Evolutionary conservation across 768 basidiomycete species (phyloP), one percentile per base, ranked within the genome.

Genomic region (Glaciozyma martinii): DNA sequence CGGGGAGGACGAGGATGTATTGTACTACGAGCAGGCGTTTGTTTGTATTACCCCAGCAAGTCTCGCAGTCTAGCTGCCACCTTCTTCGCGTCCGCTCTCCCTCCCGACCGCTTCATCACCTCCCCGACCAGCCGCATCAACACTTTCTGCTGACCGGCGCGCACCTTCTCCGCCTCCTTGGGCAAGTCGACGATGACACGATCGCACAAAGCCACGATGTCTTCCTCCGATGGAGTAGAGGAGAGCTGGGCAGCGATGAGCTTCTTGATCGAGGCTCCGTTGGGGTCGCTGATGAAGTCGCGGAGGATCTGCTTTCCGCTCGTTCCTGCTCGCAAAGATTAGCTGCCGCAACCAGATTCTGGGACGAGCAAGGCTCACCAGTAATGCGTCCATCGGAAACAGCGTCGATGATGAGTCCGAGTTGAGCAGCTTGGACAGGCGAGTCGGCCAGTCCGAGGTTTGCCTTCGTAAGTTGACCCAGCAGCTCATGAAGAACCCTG

Each of bases 401-500:
- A 66, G 92, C 77, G 68, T 88, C 86, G 46, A 97, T 81, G 46
- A 99, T 76, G 62, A 85, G 82, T 9, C 88, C 86, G 76, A 99
- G 78, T 71, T 88, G 85, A 16, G 74, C 76, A 0, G 80, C 77
- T 8, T 85, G 80, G 16, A 95, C 72, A 0, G 84, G 80, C 60
- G 86, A 86, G 12, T 83, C 79, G 44, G 75, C 74, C 74, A 85
- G 84, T 43, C 83, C 81, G 25, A 80, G 79, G 54, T 82, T 79
- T 49, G 82, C 81, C 37, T 80, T 80, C 1, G 85, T 78, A 4
- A 97, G 80, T 68, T 87, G 86, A 0, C 90, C 90, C 3, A 93
- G 78, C 0, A 95, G 80, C 66, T 93, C 89, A 65, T 98, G 89
- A 5, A 85, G 84, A 77, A 97, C 83, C 91, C 92, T 94, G 72